Percentiles rank a stretch among this genome's conserved stretches.
Evolutionary conservation across 257 asterid genomes (phyloP).

Genomic region (Phtheirospermum japonicum): DNA sequence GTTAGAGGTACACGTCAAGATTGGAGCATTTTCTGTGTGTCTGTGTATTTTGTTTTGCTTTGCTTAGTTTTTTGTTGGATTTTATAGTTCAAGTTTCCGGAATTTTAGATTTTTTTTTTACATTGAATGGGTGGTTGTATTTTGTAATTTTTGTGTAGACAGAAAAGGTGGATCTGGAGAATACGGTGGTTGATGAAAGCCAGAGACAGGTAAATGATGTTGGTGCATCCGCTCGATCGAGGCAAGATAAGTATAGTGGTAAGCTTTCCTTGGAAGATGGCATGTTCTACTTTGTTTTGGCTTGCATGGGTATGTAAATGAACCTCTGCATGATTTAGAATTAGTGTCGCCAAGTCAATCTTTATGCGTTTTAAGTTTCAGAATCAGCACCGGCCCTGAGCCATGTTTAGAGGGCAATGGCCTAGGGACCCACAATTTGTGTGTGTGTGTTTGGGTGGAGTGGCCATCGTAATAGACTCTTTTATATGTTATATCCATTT

Average conservation of each 20-base stretch:
- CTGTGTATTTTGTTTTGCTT: no score
- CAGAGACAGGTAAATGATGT: conserved; percentile 68
- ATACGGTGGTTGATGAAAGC: conserved; percentile 96
- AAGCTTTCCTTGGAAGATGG: conserved; percentile 22
- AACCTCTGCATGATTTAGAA: conserved; percentile 14
- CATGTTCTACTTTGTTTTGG: conserved; percentile 1
- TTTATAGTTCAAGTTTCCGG: not conserved
- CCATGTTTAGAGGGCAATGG: no score
- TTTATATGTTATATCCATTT: not conserved
- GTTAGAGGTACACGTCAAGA: conserved; percentile 70
- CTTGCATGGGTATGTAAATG: conserved; percentile 6
- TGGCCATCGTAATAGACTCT: no score
- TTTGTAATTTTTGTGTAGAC: conserved; percentile 53
- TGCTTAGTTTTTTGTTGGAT: not conserved
- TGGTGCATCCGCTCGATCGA: conserved; percentile 58
- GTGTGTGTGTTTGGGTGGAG: no score
- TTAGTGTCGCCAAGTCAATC: not conserved
- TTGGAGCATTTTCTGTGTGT: conserved; percentile 20
- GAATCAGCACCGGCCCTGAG: not conserved
- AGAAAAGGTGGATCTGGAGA: conserved; percentile 96
- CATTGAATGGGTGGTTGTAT: not conserved
- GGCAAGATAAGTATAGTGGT: conserved; percentile 89
- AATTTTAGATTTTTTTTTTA: conserved; percentile 1
- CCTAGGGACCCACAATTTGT: no score
- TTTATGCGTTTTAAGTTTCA: not conserved